A percentile compares a stretch with the other conserved stretches of the same genome.
Conservation (phyloP, 2,329 filamentous ascomycete species). For the Talaromyces amestolkiae region DNA sequence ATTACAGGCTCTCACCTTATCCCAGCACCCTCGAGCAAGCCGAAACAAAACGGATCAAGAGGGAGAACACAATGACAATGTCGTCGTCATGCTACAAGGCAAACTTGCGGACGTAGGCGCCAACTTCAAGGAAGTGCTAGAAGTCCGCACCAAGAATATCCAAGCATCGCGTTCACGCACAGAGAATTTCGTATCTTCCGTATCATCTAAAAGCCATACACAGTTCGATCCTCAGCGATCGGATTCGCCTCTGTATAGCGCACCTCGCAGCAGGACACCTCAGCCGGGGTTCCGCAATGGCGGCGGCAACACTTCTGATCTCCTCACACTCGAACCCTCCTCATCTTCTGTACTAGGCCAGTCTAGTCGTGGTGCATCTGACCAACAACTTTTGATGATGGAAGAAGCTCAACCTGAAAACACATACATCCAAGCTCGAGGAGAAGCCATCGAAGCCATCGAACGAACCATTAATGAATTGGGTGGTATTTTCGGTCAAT, state of each 20-base stretch:
- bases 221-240: conserved; percentile 65
- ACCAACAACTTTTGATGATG: conserved; percentile 88
- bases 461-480: conserved; percentile 93
- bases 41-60: conserved; percentile 64
- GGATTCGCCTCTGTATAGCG: conserved; percentile 82
- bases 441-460: conserved; percentile 94
- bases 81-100: conserved; percentile 85
- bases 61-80: conserved; percentile 97
- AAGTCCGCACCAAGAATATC: conserved; percentile 96
- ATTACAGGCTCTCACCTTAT: conserved; percentile 73
- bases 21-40: conserved; percentile 65
- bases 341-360: conserved; percentile 48
- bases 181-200: conserved; percentile 92
- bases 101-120: conserved; percentile 88
- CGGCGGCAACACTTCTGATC: conserved; percentile 52
- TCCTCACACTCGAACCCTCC: conserved; percentile 76
- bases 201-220: conserved; percentile 71
- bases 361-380: conserved; percentile 57
- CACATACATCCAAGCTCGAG: conserved; percentile 86
- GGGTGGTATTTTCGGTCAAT: conserved; percentile 86
- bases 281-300: conserved; percentile 50
- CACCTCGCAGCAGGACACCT: conserved; percentile 66
- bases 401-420: conserved; percentile 86
- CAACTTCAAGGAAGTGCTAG: conserved; percentile 96
- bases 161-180: conserved; percentile 88